Evolutionary conservation across 805 yeast species (phyloP).

Genomic region (Wickerhamiella kurtzmanii): DNA sequence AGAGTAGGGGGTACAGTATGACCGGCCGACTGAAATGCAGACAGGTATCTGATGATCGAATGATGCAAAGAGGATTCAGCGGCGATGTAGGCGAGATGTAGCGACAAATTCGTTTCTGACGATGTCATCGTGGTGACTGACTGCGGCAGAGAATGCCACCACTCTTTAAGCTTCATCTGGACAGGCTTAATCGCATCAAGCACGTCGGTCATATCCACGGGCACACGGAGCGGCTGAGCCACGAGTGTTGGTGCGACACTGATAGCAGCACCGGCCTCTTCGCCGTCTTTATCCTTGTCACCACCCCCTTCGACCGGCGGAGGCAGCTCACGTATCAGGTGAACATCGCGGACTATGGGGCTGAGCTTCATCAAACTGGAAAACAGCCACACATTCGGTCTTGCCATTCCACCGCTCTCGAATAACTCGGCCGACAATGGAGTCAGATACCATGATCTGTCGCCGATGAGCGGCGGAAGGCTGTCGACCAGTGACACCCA

Average conservation of each 20-base stretch:
- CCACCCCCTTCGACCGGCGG: not conserved
- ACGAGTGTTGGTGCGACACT: not conserved
- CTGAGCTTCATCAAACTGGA: conserved; percentile 25
- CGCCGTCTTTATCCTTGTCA: not conserved
- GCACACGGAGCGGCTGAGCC: not conserved
- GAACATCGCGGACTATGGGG: conserved; percentile 30
- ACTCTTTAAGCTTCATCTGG: conserved; percentile 25
- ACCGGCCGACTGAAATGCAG: conserved; percentile 21
- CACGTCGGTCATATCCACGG: conserved; percentile 36
- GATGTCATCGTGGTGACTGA: conserved; percentile 16
- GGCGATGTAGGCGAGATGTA: conserved; percentile 77
- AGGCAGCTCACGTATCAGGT: conserved; percentile 4
- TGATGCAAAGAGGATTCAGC: conserved; percentile 81
- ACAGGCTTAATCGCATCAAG: conserved; percentile 54
- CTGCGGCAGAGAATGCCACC: conserved; percentile 26
- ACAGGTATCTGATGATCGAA: conserved; percentile 22
- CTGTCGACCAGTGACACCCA: conserved; percentile 77
- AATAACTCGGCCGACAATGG: conserved; percentile 15
- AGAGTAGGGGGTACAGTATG: conserved; percentile 38
- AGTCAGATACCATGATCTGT: conserved; percentile 63
- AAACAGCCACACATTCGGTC: conserved; percentile 35
- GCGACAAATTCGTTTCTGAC: conserved; percentile 52
- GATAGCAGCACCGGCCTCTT: not conserved
- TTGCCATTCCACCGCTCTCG: conserved; percentile 26
- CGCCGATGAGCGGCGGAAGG: conserved; percentile 67